A percentile compares a stretch with the other conserved stretches of the same genome.
Conservation (phyloP, 495 filamentous ascomycete species). For the Tuber melanosporum region DNA sequence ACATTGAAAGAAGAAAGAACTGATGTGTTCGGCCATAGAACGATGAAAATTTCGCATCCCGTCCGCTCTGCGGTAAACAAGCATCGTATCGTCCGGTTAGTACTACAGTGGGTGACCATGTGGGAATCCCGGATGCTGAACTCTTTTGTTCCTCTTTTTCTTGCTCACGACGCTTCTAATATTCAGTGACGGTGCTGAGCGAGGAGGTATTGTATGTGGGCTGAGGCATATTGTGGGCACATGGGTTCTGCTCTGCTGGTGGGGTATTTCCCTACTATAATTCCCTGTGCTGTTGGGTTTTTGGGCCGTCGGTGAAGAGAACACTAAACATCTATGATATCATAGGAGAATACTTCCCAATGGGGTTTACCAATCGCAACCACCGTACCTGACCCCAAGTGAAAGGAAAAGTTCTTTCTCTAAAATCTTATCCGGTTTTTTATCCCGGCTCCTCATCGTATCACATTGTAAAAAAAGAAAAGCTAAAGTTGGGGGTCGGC, state of each 20-base stretch:
- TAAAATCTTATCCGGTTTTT: no score
- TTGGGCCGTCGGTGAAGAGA: not conserved
- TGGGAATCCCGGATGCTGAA: slow-evolving; percentile 4
- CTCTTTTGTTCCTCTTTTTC: not conserved
- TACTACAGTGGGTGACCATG: slow-evolving; percentile 1
- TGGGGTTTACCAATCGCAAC: no score
- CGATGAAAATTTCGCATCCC: not conserved
- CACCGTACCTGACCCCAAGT: no score
- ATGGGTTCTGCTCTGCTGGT: not conserved
- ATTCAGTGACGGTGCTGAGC: not conserved
- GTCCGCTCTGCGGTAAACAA: not conserved
- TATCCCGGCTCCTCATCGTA: no score
- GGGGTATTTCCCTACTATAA: not conserved
- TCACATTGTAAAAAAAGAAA: no score
- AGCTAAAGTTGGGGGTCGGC: no score
- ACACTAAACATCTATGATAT: not conserved
- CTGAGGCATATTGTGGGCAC: not conserved
- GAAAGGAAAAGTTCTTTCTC: no score
- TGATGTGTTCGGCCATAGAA: not conserved
- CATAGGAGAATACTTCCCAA: no score
- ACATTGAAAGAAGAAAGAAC: not conserved
- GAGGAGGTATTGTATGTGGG: not conserved
- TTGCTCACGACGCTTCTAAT: not conserved
- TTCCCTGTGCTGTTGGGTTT: not conserved
- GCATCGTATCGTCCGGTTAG: slow-evolving; percentile 3